These are phyloP conservation scores for Casuarina glauca DNA, from an alignment of 306 rosid species.

Conservation along the genomic window DNA sequence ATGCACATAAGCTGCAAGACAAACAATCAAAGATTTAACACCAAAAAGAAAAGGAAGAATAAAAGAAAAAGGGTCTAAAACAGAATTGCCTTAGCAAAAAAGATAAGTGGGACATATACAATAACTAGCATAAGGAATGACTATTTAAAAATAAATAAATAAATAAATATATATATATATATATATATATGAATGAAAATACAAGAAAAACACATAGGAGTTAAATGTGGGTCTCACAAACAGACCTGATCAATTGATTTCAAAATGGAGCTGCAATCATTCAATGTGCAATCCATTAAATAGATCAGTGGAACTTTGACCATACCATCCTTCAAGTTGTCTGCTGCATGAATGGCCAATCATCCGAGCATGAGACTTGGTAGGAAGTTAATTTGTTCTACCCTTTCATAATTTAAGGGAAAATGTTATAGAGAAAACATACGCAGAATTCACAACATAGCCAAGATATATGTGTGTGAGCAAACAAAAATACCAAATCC, in stretches of 20 bases:
- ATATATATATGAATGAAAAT: conserved; percentile 5
- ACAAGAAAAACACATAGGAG: conserved; percentile 10
- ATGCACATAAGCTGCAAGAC: not conserved
- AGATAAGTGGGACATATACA: not conserved
- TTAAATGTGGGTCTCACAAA: conserved; percentile 16
- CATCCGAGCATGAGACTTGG: conserved; percentile 22
- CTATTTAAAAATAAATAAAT: too few relatives aligned
- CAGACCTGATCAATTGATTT: conserved; percentile 74
- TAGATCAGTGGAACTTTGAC: conserved; percentile 72
- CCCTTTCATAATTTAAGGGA: conserved; percentile 21
- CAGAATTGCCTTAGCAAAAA: not conserved
- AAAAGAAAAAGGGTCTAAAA: too few relatives aligned
- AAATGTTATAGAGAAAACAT: not conserved
- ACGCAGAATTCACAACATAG: not conserved
- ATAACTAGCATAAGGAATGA: not conserved
- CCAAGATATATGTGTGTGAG: not conserved
- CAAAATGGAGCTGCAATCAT: conserved; percentile 72
- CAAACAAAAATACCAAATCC: not conserved
- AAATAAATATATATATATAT: too few relatives aligned
- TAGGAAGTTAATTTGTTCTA: not conserved
- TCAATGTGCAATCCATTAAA: conserved; percentile 84
- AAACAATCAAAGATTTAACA: not conserved
- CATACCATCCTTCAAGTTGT: conserved; percentile 35
- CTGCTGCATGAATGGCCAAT: conserved; percentile 48
- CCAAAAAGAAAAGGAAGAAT: not conserved